Evolutionary conservation across 768 basidiomycete genomes (phyloP).

Genomic region (Lactarius evosmus): DNA sequence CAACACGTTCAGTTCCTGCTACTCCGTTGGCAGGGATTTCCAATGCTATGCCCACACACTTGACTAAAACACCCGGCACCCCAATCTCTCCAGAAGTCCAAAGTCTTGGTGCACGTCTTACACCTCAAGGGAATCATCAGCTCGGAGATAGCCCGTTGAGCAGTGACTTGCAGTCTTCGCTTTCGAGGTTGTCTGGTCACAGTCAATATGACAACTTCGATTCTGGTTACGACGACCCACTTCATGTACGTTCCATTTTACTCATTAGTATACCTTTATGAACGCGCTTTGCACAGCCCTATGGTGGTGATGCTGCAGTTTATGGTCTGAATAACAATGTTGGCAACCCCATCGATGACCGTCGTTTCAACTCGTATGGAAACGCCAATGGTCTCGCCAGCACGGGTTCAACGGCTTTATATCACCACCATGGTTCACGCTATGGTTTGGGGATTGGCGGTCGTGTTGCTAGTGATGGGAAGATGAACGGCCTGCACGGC

Average conservation of each 20-base stretch:
- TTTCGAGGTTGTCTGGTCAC: conserved; percentile 61
- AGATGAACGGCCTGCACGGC: conserved; percentile 89
- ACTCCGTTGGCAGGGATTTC: conserved; percentile 65
- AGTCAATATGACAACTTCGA: conserved; percentile 58
- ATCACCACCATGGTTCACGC: conserved; percentile 73
- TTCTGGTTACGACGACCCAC: conserved; percentile 52
- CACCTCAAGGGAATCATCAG: conserved; percentile 43
- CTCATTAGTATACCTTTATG: conserved; percentile 8
- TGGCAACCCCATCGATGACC: conserved; percentile 43
- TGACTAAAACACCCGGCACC: conserved; percentile 65
- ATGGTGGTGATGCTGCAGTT: conserved; percentile 50
- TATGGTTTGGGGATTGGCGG: conserved; percentile 65
- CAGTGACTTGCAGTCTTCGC: conserved; percentile 65
- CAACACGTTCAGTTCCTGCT: conserved; percentile 77
- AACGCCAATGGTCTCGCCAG: conserved; percentile 31
- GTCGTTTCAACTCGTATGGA: conserved; percentile 56
- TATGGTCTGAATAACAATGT: conserved; percentile 35
- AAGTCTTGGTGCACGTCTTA: conserved; percentile 58
- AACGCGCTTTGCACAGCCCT: conserved; percentile 41
- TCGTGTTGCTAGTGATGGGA: conserved; percentile 55
- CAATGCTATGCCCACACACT: conserved; percentile 43
- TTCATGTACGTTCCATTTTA: conserved; percentile 43
- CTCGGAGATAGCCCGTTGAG: conserved; percentile 50
- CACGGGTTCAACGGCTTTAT: conserved; percentile 70
- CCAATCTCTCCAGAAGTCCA: conserved; percentile 63